Conservation (phyloP, 108 stramenopile genomes). For the Skeletonema menzelii region DNA sequence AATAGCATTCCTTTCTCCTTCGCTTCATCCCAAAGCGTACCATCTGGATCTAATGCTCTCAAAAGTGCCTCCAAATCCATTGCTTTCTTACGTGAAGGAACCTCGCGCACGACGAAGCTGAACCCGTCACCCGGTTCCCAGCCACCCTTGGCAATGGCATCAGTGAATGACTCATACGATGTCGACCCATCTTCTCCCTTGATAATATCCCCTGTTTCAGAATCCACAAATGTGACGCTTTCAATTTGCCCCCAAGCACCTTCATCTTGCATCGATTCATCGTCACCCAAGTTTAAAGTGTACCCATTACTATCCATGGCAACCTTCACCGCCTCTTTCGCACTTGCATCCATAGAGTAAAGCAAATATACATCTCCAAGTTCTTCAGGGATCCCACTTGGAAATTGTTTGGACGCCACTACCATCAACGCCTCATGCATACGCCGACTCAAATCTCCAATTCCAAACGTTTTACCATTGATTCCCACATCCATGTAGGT, state of each 20-base stretch:
- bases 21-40: conserved; percentile 62
- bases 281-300: conserved; percentile 56
- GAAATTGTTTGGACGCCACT: conserved; percentile 22
- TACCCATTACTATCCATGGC: conserved; percentile 78
- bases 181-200: conserved; percentile 20
- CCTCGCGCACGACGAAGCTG: conserved; percentile 76
- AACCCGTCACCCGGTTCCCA: conserved; percentile 82
- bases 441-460: conserved; percentile 54
- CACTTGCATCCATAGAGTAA: conserved; percentile 82
- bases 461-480: conserved; percentile 64
- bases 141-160: conserved; percentile 52
- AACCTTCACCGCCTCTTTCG: conserved; percentile 78
- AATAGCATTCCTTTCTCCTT: conserved; percentile 45
- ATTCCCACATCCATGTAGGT: conserved; percentile 62
- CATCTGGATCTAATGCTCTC: conserved; percentile 77
- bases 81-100: conserved; percentile 64
- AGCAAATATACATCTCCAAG: conserved; percentile 49
- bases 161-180: conserved; percentile 58
- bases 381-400: conserved; percentile 46
- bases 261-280: conserved; percentile 64
- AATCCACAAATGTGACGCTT: conserved; percentile 59
- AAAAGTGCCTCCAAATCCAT: conserved; percentile 67
- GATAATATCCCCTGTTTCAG: conserved; percentile 30
- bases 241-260: conserved; percentile 82
- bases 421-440: conserved; percentile 70